Percentiles rank a stretch among this genome's conserved stretches.
Evolutionary conservation across 768 basidiomycete species (phyloP).

Genomic region (Kwoniella sp.): DNA sequence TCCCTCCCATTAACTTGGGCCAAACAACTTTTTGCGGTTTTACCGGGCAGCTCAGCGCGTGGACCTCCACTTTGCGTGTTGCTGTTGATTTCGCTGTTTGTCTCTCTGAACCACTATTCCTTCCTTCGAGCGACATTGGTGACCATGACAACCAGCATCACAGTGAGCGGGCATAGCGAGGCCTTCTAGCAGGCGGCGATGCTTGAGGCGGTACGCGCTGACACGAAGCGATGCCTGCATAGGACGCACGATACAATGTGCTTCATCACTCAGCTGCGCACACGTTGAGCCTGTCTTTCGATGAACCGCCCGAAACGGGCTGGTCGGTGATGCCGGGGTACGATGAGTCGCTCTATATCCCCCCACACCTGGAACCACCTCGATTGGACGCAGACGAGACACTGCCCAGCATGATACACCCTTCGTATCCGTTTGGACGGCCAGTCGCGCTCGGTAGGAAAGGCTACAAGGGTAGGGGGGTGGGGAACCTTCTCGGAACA

Average conservation of each 20-base stretch:
- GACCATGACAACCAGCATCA: constrained; percentile 34
- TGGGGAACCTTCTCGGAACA: constrained; percentile 34
- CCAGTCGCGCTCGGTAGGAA: constrained; percentile 10
- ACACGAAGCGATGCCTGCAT: background rate
- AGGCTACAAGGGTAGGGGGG: constrained; percentile 7
- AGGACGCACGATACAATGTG: constrained; percentile 43
- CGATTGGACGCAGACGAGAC: constrained; percentile 39
- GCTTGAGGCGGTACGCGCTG: background rate
- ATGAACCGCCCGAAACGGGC: constrained; percentile 40
- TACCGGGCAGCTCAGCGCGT: background rate
- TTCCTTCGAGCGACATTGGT: background rate
- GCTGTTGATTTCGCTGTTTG: background rate
- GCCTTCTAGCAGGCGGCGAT: background rate
- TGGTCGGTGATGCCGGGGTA: constrained; percentile 46
- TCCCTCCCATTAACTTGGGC: constrained; percentile 1
- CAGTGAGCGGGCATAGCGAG: constrained; percentile 14
- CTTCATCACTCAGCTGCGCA: constrained; percentile 32
- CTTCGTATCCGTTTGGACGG: constrained; percentile 40
- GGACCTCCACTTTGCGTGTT: no score
- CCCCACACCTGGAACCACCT: constrained; percentile 37
- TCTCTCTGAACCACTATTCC: background rate
- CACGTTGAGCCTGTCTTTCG: constrained; percentile 27
- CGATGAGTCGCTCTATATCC: constrained; percentile 38
- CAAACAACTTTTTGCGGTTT: background rate
- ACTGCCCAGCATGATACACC: constrained; percentile 34